A percentile compares a stretch with the other conserved stretches of the same genome.
Conservation (phyloP, 257 asterid species). For the Nemophila menziesii region DNA sequence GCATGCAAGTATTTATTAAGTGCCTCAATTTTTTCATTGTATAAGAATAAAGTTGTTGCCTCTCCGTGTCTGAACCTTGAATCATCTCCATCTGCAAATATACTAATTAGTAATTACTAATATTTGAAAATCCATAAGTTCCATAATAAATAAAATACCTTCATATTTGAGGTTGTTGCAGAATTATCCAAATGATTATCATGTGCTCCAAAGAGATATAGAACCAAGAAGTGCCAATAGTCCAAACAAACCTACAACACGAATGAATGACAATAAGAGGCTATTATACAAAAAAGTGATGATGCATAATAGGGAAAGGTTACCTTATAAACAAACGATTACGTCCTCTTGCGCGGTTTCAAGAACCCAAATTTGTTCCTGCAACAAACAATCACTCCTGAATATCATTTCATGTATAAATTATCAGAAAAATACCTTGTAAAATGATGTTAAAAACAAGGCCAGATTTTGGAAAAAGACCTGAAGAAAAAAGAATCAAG, state of each 20-base stretch:
- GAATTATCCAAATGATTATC: slow-evolving; percentile 58
- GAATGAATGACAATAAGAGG: background rate
- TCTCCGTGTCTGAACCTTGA: slow-evolving; percentile 66
- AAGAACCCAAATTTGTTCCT: slow-evolving; percentile 65
- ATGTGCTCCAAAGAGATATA: slow-evolving; percentile 84
- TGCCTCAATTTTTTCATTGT: too few relatives aligned
- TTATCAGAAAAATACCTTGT: slow-evolving; percentile 49
- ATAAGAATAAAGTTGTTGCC: too few relatives aligned
- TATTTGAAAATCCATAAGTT: too few relatives aligned
- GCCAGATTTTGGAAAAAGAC: slow-evolving; percentile 92
- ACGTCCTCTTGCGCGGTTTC: slow-evolving; percentile 71
- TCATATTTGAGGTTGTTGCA: slow-evolving; percentile 47
- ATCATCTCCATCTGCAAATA: too few relatives aligned
- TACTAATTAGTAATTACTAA: too few relatives aligned
- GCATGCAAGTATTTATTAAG: too few relatives aligned
- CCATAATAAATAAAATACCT: slow-evolving; percentile 66
- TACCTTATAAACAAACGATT: slow-evolving; percentile 83
- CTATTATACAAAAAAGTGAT: too few relatives aligned
- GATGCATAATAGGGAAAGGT: background rate
- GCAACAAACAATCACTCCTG: too few relatives aligned
- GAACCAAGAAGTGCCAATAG: slow-evolving; percentile 82
- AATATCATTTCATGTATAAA: too few relatives aligned
- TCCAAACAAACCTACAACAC: slow-evolving; percentile 90
- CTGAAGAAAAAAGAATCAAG: slow-evolving; percentile 49
- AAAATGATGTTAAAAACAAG: slow-evolving; percentile 83